Conservation (phyloP, 768 basidiomycete genomes). For the Brasilioporus rufonigricans region DNA sequence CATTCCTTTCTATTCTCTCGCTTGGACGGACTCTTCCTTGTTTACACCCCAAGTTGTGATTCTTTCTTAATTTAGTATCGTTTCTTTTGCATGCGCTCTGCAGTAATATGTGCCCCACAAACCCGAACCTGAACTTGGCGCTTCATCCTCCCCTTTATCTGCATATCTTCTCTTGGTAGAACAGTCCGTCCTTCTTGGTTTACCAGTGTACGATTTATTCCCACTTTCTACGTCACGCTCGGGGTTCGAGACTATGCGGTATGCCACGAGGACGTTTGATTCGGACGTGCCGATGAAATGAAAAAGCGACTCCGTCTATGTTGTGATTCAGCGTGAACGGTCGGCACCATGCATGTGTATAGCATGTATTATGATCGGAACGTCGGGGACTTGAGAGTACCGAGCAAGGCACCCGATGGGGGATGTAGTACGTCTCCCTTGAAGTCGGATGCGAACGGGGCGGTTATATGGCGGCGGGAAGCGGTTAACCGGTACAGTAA, state of each 20-base stretch:
- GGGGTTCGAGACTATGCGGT: not conserved
- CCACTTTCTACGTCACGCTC: not conserved
- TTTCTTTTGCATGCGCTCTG: not conserved
- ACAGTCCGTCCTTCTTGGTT: not conserved
- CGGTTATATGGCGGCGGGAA: too few species aligned
- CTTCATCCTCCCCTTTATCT: not conserved
- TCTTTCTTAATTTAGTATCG: conserved; percentile 1
- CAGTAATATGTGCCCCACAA: not conserved
- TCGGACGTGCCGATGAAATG: not conserved
- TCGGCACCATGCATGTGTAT: too few species aligned
- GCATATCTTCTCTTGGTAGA: not conserved
- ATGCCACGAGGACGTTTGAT: not conserved
- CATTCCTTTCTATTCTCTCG: conserved; percentile 6
- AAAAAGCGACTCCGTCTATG: not conserved
- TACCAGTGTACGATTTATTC: not conserved
- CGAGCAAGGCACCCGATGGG: too few species aligned
- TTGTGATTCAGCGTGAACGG: too few species aligned
- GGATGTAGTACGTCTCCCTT: too few species aligned
- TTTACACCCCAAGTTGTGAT: not conserved
- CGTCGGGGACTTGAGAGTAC: too few species aligned
- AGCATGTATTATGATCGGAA: too few species aligned
- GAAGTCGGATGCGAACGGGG: too few species aligned
- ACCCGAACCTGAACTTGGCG: conserved; percentile 1
- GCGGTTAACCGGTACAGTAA: too few species aligned
- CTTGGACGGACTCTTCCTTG: conserved; percentile 4